Base-by-base conservation (phyloP, 140 eudicot species). In the Cichorium intybus region DNA sequence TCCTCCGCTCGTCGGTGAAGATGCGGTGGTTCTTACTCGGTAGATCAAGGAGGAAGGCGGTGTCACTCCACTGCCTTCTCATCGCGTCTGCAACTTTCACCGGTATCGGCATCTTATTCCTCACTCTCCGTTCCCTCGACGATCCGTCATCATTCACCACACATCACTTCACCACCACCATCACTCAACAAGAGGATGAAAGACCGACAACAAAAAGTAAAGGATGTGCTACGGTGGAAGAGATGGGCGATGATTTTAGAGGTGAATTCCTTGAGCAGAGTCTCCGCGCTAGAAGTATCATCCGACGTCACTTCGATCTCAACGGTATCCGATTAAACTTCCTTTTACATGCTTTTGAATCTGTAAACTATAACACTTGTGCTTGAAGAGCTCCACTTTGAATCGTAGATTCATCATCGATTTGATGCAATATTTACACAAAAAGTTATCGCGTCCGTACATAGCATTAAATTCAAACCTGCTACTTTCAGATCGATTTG, bases 181-280 rank as follows among this genome's bases (percentile, higher is more conserved):
- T 31, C 48, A 66, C 53, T 1, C 68, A 35, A 17, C 49, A 34
- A 45, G 57, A 4, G 14, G 70, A 61, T 9, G 68, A 51, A 10
- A n/a, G 8, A 28, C 64, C 7, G 22, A 61, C 54, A 4, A 45
- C 49, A n/a, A 29, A 10, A 31, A 46, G 21, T 56, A 54, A 72
- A 69, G 58, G 49, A 23, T 89, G 97, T 55, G 95, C 95, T 3
- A 83, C 88, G 11, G 97, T 89, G 7, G 97, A 89, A 69, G 81
- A 85, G 68, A 89, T 89, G 97, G 97, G 97, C 0, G 77, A 79
- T 49, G 72, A 73, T 33, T 85, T 78, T 49, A 56, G 79, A 21
- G 71, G 85, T 39, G 88, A 84, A 53, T 82, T 76, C 61, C 16
- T 27, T 73, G 71, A 81, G 62, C 86, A 82, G 47, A 80, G 83